Evolutionary conservation across 306 rosid genomes (phyloP).

Genomic region (Clitoria ternatea): DNA sequence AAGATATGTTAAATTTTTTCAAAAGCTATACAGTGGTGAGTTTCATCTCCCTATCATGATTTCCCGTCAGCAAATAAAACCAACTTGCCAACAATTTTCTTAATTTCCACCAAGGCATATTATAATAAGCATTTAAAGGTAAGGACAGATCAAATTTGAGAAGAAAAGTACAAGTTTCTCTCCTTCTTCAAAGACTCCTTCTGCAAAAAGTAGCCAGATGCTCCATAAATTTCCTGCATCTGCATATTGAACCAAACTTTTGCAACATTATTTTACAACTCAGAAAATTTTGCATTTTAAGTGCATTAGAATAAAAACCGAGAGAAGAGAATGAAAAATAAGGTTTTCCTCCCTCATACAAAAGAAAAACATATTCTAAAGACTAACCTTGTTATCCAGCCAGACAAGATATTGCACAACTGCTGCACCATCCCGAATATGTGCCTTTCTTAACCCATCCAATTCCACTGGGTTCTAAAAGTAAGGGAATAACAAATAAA

Average conservation of each 20-base stretch:
- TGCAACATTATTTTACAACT: constrained; percentile 19
- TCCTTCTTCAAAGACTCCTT: constrained; percentile 41
- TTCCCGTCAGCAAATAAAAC: constrained; percentile 5
- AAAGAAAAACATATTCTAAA: constrained; percentile 14
- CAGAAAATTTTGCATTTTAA: neutral
- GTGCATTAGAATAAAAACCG: neutral
- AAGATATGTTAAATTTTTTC: neutral
- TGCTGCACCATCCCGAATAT: constrained; percentile 95
- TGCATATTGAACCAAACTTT: constrained; percentile 45
- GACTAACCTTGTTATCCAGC: constrained; percentile 78
- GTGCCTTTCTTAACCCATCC: constrained; percentile 82
- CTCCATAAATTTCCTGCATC: constrained; percentile 89
- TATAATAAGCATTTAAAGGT: neutral
- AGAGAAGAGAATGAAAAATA: neutral
- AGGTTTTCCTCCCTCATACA: neutral
- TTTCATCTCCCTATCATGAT: neutral
- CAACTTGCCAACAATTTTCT: neutral
- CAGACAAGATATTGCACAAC: constrained; percentile 93
- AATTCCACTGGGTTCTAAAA: constrained; percentile 78
- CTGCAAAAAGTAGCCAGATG: constrained; percentile 87
- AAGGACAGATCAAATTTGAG: neutral
- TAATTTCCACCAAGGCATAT: neutral
- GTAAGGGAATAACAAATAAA: constrained; percentile 15
- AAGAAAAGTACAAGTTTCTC: constrained; percentile 50
- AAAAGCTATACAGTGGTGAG: neutral